Evolutionary conservation across 441 rosid genomes (phyloP).

Genomic region (Omphalea diandra): DNA sequence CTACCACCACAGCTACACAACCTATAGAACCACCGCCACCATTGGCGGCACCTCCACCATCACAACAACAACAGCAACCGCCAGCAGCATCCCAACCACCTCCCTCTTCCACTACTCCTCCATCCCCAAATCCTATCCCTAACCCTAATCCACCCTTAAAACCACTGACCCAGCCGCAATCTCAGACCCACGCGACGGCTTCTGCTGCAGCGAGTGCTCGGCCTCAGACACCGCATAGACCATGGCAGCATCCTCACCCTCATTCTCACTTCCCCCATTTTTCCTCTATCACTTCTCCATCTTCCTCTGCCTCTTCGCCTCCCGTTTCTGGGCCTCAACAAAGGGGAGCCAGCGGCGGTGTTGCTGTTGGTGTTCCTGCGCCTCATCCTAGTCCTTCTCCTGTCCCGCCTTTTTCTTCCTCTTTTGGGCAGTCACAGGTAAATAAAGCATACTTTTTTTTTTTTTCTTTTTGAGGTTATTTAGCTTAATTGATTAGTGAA

Average conservation of each 20-base stretch:
- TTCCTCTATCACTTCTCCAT: constrained; percentile 25
- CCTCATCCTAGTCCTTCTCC: constrained; percentile 46
- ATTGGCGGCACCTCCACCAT: constrained; percentile 28
- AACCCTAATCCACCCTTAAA: too few relatives aligned
- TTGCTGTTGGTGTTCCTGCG: constrained; percentile 75
- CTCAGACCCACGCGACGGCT: constrained; percentile 35
- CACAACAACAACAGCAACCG: too few relatives aligned
- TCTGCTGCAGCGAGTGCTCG: too few relatives aligned
- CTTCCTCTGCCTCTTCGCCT: too few relatives aligned
- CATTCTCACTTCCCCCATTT: constrained; percentile 47
- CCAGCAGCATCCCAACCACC: constrained; percentile 3
- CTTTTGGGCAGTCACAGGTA: constrained; percentile 73
- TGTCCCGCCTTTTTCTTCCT: constrained; percentile 53
- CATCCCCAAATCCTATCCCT: too few relatives aligned
- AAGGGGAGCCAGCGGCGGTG: constrained; percentile 58
- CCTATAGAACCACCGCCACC: constrained; percentile 9
- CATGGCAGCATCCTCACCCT: constrained; percentile 56
- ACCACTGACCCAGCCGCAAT: constrained; percentile 31
- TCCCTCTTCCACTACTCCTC: constrained; percentile 16
- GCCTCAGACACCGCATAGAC: constrained; percentile 43
- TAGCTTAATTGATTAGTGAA: background rate
- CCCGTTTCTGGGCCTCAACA: constrained; percentile 39
- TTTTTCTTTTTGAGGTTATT: background rate
- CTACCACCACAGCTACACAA: too few relatives aligned
- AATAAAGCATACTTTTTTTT: too few relatives aligned